Conservation (phyloP, 2,329 filamentous ascomycete genomes). For the Corinectria fuckeliana region DNA sequence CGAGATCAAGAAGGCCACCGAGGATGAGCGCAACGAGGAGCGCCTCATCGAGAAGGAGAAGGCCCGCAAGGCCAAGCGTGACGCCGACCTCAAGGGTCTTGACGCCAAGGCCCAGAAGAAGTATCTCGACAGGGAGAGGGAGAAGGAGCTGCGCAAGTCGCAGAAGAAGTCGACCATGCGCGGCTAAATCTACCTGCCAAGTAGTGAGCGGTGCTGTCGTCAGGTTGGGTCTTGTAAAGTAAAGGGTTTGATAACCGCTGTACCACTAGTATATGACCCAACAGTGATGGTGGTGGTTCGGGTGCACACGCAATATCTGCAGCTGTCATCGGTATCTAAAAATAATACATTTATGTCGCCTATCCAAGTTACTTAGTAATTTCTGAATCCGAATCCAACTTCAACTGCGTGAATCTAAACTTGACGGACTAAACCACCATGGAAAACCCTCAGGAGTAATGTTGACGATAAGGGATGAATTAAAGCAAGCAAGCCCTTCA, state of each 20-base stretch:
- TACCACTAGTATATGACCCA: slow-evolving; percentile 14
- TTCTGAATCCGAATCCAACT: slow-evolving; percentile 7
- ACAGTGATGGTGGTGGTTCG: neutral
- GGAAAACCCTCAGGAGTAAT: too few species aligned
- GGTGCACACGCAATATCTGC: neutral
- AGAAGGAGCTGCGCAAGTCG: slow-evolving; percentile 69
- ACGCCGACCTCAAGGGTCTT: slow-evolving; percentile 77
- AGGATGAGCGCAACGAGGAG: slow-evolving; percentile 83
- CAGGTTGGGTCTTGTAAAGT: slow-evolving; percentile 22
- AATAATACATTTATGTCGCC: neutral
- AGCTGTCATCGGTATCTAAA: slow-evolving; percentile 3
- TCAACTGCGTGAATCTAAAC: neutral
- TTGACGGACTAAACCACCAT: neutral
- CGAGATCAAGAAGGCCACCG: slow-evolving; percentile 79
- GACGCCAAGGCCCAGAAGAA: slow-evolving; percentile 87
- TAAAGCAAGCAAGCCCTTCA: slow-evolving; percentile 1
- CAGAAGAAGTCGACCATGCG: slow-evolving; percentile 63
- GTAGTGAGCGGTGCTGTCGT: neutral
- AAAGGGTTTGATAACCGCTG: slow-evolving; percentile 17
- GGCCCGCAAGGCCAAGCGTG: slow-evolving; percentile 87
- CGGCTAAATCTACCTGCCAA: slow-evolving; percentile 44
- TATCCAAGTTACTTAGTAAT: slow-evolving; percentile 16
- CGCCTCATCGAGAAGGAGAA: slow-evolving; percentile 73
- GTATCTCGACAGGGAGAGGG: slow-evolving; percentile 80
- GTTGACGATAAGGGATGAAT: neutral